Conservation (phyloP, 2,329 filamentous ascomycete species). For the Fusarium sarcochroum region DNA sequence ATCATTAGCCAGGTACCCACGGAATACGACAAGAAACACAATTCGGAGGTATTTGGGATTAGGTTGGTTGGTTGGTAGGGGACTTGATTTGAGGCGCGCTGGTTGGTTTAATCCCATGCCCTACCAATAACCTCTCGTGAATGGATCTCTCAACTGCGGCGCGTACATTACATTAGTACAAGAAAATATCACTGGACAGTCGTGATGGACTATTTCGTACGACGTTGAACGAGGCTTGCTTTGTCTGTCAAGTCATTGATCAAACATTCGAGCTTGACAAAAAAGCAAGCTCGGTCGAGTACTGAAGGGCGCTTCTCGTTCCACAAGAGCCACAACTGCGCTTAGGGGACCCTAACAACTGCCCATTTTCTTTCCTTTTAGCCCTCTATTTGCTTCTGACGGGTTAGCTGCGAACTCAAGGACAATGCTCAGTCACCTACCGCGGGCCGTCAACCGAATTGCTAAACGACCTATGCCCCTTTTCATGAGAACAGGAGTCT, state of each 20-base stretch:
- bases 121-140: constrained; percentile 21
- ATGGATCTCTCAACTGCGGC: constrained; percentile 21
- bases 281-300: constrained; percentile 29
- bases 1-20: constrained; percentile 32
- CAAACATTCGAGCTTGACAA: constrained; percentile 11
- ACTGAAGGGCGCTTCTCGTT: not conserved
- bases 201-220: not conserved
- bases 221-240: constrained; percentile 12
- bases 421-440: constrained; percentile 5
- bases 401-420: constrained; percentile 14
- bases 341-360: constrained; percentile 8
- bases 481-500: constrained; percentile 10
- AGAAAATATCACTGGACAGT: not conserved
- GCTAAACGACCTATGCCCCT: not conserved
- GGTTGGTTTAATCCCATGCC: constrained; percentile 19
- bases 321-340: constrained; percentile 38
- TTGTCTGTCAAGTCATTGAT: constrained; percentile 9
- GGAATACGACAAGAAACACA: constrained; percentile 45
- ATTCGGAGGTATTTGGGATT: constrained; percentile 33
- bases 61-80: not conserved
- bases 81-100: constrained; percentile 1
- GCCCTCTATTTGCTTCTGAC: constrained; percentile 1
- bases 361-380: constrained; percentile 23
- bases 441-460: not conserved
- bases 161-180: constrained; percentile 10